Percentiles rank a stretch among this genome's conserved stretches.
These are phyloP conservation scores for Atkinsonella texensis DNA, from an alignment of 2,329 filamentous ascomycete genomes.

Conservation along the genomic window DNA sequence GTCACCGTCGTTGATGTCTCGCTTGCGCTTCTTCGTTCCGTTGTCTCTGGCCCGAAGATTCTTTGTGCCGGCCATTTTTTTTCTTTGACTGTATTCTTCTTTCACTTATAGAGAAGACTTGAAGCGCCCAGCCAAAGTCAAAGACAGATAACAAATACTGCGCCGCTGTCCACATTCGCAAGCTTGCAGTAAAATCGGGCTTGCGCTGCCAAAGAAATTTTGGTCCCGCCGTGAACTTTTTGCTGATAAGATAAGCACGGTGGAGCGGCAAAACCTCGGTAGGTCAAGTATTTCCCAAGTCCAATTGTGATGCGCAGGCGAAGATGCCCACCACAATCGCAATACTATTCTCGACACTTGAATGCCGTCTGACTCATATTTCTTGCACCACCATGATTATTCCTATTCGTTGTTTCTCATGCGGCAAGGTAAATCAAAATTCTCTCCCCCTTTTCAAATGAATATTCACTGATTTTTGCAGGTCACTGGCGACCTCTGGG, in stretches of 20 bases:
- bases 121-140: neutral
- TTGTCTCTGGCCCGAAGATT: conserved; percentile 21
- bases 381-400: conserved; percentile 67
- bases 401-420: conserved; percentile 95
- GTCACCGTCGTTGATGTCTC: conserved; percentile 30
- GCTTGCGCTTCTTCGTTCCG: conserved; percentile 34
- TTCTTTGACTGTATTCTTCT: neutral
- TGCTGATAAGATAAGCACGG: conserved; percentile 29
- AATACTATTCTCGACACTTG: neutral
- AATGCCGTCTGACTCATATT: neutral
- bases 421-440: conserved; percentile 65
- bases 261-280: conserved; percentile 19
- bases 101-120: neutral
- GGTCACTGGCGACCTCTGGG: conserved; percentile 97
- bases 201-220: conserved; percentile 21
- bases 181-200: conserved; percentile 1
- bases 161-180: conserved; percentile 4
- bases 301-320: neutral
- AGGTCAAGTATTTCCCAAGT: conserved; percentile 13
- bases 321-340: conserved; percentile 3
- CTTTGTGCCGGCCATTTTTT: conserved; percentile 24
- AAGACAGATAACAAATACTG: conserved; percentile 1
- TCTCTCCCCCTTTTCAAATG: conserved; percentile 8
- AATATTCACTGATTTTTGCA: conserved; percentile 29
- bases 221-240: conserved; percentile 29